Base-by-base conservation (phyloP, 2,329 filamentous ascomycete genomes). In the Colletotrichum eleusines region DNA sequence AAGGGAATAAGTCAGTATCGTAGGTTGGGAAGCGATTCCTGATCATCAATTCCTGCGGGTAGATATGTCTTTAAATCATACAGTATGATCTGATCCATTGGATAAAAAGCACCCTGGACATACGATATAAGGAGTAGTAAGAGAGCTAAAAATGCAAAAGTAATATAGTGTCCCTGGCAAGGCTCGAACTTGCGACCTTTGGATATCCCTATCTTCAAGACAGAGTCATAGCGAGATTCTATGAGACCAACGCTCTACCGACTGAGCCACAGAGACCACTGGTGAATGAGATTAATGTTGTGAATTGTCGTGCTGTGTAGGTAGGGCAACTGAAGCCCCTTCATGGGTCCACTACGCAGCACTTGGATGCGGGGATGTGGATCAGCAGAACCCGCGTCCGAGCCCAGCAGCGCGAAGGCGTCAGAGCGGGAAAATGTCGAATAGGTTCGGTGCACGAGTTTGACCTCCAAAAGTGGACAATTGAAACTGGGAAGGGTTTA, bases 101-200 rank as follows among this genome's bases (percentile, higher is more conserved):
- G n/a, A 5, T 12, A 12, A 12, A 5, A 46, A 12, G 2, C 5
- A 38, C 3, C 9, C 14, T 14, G 3, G 26, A 23, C 38, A 18
- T 38, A 16, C 3, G 16, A 40, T 11, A 44, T 11, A 44, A 44
- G 1, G 18, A n/a, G 23, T 0, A 26, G 5, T 14, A 7, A 26
- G n/a, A 1, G n/a, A 50, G 28, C 11, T 18, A 26, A 28, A 42
- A 20, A 6, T n/a, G 0, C 5, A 40, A 57, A 31, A 28, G 0
- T n/a, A 3, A 35, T n/a, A 4, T 0, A 44, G 1, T 69, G 54
- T 58, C 51, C 44, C 59, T 53, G 61, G 51, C 42, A 63, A 68
- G 65, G 59, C 66, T 69, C 44, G 61, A 69, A 69, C 61, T 69
- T 44, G 44, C 59, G 66, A 69, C 53, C 66, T 69, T 65, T 69